Evolutionary conservation across 2,329 filamentous ascomycete genomes (phyloP).

Genomic region (Verticillium klebahnii): DNA sequence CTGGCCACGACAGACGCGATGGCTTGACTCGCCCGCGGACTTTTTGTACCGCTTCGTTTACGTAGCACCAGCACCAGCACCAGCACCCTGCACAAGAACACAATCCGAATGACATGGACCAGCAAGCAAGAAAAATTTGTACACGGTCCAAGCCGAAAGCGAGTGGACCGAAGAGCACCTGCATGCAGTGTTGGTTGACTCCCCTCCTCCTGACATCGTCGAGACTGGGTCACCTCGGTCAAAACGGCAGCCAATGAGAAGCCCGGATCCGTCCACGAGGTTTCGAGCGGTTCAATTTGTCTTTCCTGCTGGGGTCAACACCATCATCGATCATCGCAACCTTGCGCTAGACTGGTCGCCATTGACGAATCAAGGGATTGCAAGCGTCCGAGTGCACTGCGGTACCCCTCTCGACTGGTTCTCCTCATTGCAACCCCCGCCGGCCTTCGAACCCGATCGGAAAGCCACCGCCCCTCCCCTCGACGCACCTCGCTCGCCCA

Average conservation of each 20-base stretch:
- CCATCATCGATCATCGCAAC: background rate
- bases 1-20: too few species aligned
- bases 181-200: background rate
- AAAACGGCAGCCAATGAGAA: background rate
- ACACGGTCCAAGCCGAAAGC: background rate
- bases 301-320: background rate
- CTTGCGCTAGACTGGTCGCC: background rate
- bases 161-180: background rate
- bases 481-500: background rate
- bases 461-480: background rate
- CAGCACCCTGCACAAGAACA: background rate
- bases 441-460: background rate
- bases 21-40: too few species aligned
- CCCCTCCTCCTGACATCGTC: background rate
- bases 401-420: background rate
- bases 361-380: conserved; percentile 1
- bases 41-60: too few species aligned
- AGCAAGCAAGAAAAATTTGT: background rate
- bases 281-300: background rate
- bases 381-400: conserved; percentile 1
- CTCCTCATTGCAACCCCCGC: background rate
- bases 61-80: background rate
- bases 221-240: background rate
- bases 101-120: background rate
- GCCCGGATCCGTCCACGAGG: background rate